Conservation (phyloP, 2,329 filamentous ascomycete genomes). For the Aphanoascus verrucosus region DNA sequence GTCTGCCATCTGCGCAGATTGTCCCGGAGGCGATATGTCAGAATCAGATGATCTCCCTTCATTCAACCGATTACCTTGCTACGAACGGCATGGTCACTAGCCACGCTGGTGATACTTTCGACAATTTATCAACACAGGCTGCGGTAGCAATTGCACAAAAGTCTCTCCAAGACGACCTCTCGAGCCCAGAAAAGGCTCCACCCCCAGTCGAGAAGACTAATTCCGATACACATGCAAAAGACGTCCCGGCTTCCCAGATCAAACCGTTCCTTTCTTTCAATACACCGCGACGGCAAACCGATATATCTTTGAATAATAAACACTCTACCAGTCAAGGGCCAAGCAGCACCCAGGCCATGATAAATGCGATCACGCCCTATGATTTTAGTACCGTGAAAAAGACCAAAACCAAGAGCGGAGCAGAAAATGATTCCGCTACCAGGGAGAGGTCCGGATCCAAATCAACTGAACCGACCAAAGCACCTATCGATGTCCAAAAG, state of each 20-base stretch:
- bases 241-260: constrained; percentile 8
- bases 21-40: constrained; percentile 22
- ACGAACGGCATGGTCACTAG: constrained; percentile 22
- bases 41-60: constrained; percentile 29
- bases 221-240: neutral
- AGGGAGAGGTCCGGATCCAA: neutral
- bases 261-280: constrained; percentile 24
- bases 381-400: constrained; percentile 29
- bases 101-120: constrained; percentile 24
- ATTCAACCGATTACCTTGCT: constrained; percentile 26
- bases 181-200: constrained; percentile 20
- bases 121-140: constrained; percentile 30
- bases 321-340: constrained; percentile 19
- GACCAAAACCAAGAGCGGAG: constrained; percentile 10
- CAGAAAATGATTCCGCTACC: neutral
- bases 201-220: no score
- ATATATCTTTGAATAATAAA: neutral
- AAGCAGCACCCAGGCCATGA: constrained; percentile 33
- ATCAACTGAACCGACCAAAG: no score
- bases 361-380: constrained; percentile 33
- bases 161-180: constrained; percentile 30
- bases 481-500: neutral
- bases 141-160: constrained; percentile 31
- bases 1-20: constrained; percentile 31
- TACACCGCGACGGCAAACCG: neutral